Conservation (phyloP, 2,329 filamentous ascomycete species). For the Calonectria hongkongensis region DNA sequence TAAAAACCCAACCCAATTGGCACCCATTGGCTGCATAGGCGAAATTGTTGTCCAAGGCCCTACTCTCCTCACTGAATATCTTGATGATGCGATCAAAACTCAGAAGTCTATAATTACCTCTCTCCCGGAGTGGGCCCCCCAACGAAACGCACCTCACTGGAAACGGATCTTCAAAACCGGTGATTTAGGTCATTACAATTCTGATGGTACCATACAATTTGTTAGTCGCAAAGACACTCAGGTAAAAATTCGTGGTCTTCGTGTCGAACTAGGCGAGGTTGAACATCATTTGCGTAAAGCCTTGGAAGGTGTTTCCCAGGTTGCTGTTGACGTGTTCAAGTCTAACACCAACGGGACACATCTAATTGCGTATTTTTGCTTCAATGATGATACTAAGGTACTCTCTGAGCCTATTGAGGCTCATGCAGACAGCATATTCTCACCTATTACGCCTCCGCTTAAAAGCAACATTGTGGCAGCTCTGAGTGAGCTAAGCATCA, state of each 20-base stretch:
- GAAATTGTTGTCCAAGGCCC: conserved; percentile 49
- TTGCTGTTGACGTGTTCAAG: conserved; percentile 23
- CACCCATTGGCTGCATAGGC: conserved; percentile 44
- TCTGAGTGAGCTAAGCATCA: neutral
- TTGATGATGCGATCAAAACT: conserved; percentile 47
- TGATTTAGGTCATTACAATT: conserved; percentile 54
- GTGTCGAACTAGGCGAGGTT: conserved; percentile 52
- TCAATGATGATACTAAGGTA: neutral
- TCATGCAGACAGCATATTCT: neutral
- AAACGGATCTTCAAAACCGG: conserved; percentile 49
- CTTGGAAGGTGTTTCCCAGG: conserved; percentile 14
- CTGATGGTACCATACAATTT: conserved; percentile 61
- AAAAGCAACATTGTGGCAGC: conserved; percentile 7
- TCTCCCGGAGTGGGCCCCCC: conserved; percentile 50
- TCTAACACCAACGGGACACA: neutral
- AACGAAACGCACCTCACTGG: conserved; percentile 41
- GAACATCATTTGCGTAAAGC: conserved; percentile 36
- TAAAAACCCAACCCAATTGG: conserved; percentile 41
- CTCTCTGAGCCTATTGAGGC: conserved; percentile 48
- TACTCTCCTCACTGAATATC: conserved; percentile 50
- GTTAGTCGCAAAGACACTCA: conserved; percentile 72
- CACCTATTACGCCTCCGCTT: neutral
- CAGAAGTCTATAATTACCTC: conserved; percentile 54
- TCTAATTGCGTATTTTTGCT: conserved; percentile 17
- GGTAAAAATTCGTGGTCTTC: conserved; percentile 73